Base-by-base conservation (phyloP, 495 filamentous ascomycete species). In the Bombardia bombarda region DNA sequence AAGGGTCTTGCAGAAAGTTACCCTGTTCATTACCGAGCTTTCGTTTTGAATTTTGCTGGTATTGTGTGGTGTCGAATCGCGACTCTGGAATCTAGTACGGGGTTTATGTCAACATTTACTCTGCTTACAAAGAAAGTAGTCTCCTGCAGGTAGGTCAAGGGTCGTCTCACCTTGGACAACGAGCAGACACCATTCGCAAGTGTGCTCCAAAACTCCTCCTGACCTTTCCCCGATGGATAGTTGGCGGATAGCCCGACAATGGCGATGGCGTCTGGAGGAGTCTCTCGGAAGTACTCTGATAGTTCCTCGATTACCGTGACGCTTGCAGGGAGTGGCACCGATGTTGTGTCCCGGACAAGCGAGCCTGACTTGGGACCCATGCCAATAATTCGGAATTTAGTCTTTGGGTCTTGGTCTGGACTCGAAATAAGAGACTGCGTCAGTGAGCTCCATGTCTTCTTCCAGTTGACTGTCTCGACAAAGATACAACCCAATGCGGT, bases 211-310 rank as follows among this genome's bases (percentile, higher is more conserved):
- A 45, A 26, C 31, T 44, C 30, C 20, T 44, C 41, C 14, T 22
- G 17, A 13, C 39, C 41, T 13, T 50, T 38, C n/a, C 41, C 41
- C 7, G 18, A 12, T 12, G 41, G 47, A 4, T 34, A 30, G 14
- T 50, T 40, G 13, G 45, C 42, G n/a, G 26, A 26, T 28, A 50
- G 30, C 4, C 47, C 47, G 8, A 50, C 47, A 10, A 50, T 45
- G 23, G 47, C 34, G 17, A 37, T 37, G 34, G 18, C 22, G 34
- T 37, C 18, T n/a, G n/a, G n/a, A n/a, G n/a, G n/a, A n/a, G n/a
- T n/a, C n/a, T n/a, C n/a, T n/a, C n/a, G n/a, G 9, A 1, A 21
- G 34, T 37, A 19, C 10, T 37, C 36, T 22, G 34, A 37, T 7
- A 37, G 18, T 12, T 37, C 34, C 3, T 12, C 17, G 17, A 37